Percentiles rank a stretch among this genome's conserved stretches.
These are phyloP conservation scores for Calonectria pseudoturangicola DNA, from an alignment of 2,329 filamentous ascomycete genomes.

Conservation along the genomic window DNA sequence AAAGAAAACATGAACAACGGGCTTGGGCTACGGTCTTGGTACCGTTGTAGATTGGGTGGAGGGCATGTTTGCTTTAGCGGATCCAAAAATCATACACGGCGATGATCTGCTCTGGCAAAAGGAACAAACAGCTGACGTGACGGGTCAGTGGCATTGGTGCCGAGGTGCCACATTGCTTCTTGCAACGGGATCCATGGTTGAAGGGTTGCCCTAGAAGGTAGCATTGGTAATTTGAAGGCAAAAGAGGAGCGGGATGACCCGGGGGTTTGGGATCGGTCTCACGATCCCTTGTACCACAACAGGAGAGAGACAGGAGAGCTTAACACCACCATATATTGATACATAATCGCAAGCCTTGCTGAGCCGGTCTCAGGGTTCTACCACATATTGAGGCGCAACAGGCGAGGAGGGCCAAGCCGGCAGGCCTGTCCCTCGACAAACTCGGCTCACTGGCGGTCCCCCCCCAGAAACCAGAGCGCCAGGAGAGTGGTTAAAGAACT, in stretches of 20 bases:
- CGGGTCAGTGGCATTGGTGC: slow-evolving; percentile 9
- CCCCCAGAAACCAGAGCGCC: slow-evolving; percentile 28
- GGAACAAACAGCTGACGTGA: slow-evolving; percentile 20
- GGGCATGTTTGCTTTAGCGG: slow-evolving; percentile 34
- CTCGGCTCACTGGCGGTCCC: slow-evolving; percentile 44
- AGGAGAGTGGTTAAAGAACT: slow-evolving; percentile 39
- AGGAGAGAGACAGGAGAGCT: slow-evolving; percentile 35
- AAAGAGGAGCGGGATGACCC: slow-evolving; percentile 29
- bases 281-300: slow-evolving; percentile 34
- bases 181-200: slow-evolving; percentile 16
- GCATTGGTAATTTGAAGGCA: slow-evolving; percentile 36
- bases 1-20: slow-evolving; percentile 34
- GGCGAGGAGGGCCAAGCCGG: slow-evolving; percentile 46
- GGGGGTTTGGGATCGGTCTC: slow-evolving; percentile 40
- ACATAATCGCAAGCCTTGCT: slow-evolving; percentile 28
- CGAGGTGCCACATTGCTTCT: slow-evolving; percentile 27
- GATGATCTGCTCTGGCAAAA: slow-evolving; percentile 25
- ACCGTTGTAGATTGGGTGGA: slow-evolving; percentile 26
- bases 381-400: slow-evolving; percentile 17
- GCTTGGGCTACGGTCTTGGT: slow-evolving; percentile 5
- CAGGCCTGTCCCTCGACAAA: slow-evolving; percentile 34
- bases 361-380: slow-evolving; percentile 27
- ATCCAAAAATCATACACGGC: slow-evolving; percentile 31
- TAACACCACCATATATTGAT: slow-evolving; percentile 6
- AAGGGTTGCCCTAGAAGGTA: slow-evolving; percentile 29